phyloP scores from a whole-genome alignment of 352 stramenopile genomes.

The Phytophthora europaea region DNA sequence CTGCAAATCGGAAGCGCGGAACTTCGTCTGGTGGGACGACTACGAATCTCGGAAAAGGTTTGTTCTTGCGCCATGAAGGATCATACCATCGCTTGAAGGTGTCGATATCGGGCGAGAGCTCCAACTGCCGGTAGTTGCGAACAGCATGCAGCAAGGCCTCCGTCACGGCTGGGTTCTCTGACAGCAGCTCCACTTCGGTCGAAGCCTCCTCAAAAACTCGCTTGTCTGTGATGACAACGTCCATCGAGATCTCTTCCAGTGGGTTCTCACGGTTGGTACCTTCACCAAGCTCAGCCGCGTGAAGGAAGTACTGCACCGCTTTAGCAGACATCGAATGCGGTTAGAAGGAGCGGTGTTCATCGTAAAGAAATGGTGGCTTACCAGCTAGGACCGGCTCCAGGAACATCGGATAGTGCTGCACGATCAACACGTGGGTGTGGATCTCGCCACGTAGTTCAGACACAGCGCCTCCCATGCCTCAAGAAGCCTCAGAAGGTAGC shows the following conservation, averaged over 20 bases:
- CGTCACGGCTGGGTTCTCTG: constrained; percentile 63
- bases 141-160: constrained; percentile 57
- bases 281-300: constrained; percentile 73
- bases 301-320: constrained; percentile 76
- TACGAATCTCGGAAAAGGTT: constrained; percentile 60
- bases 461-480: constrained; percentile 69
- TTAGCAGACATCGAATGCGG: background rate
- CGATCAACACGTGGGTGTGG: constrained; percentile 69
- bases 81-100: constrained; percentile 68
- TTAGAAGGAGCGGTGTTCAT: background rate
- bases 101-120: constrained; percentile 63
- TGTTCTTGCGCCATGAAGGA: constrained; percentile 57
- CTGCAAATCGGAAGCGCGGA: constrained; percentile 57
- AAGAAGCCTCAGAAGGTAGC: background rate
- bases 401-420: constrained; percentile 63
- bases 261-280: constrained; percentile 58
- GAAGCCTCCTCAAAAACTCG: constrained; percentile 70
- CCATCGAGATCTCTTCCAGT: constrained; percentile 61
- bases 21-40: constrained; percentile 58
- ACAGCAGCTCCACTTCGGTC: constrained; percentile 77
- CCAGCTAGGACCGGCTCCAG: constrained; percentile 68
- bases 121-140: constrained; percentile 46
- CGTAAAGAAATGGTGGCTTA: constrained; percentile 10
- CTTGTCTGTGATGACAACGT: constrained; percentile 66
- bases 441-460: constrained; percentile 77